Conservation (phyloP, 345 rosid genomes). For the Excoecaria agallocha region DNA sequence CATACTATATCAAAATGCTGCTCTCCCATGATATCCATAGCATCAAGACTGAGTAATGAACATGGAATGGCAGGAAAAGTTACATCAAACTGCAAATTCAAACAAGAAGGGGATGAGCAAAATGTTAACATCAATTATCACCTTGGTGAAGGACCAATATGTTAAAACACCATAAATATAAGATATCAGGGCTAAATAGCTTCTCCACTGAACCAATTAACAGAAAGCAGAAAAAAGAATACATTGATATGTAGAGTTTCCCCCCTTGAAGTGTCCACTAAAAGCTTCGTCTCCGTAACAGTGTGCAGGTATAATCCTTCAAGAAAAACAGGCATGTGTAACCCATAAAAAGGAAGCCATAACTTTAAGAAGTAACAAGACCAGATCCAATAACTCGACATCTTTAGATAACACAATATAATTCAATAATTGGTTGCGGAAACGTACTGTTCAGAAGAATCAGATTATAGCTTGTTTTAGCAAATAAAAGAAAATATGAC, state of each 20-base stretch:
- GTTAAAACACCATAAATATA: neutral
- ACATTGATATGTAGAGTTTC: conserved; percentile 31
- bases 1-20: conserved; percentile 35
- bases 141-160: neutral
- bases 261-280: conserved; percentile 33
- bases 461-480: no score
- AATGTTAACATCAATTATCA: neutral
- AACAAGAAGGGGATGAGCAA: neutral
- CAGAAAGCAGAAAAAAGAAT: neutral
- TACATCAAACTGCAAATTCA: conserved; percentile 32
- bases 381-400: neutral
- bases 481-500: no score
- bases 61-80: conserved; percentile 34
- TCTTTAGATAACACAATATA: no score
- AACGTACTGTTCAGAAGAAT: no score
- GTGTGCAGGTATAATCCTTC: conserved; percentile 29
- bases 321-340: neutral
- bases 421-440: no score
- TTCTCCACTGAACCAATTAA: neutral
- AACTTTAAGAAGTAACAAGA: neutral
- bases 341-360: neutral
- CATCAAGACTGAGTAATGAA: conserved; percentile 29
- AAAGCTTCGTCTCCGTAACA: conserved; percentile 33
- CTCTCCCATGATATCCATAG: conserved; percentile 38
- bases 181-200: neutral